Percentiles rank a stretch among this genome's conserved stretches.
Evolutionary conservation across 2,329 filamentous ascomycete genomes (phyloP).

Genomic region (Metarhizium sp.): DNA sequence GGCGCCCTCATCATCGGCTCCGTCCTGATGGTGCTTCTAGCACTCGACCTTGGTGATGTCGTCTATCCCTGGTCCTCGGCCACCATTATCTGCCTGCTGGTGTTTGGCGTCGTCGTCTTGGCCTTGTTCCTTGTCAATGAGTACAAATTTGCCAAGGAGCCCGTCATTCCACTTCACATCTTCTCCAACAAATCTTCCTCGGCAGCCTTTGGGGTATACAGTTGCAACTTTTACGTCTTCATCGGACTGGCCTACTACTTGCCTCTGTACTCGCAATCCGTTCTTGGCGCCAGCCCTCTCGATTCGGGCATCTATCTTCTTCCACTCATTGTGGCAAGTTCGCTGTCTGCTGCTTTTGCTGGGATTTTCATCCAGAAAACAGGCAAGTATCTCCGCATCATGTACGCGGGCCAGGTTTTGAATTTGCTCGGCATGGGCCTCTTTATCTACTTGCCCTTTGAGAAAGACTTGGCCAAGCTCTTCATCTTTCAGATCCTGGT

Average conservation of each 20-base stretch:
- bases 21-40: constrained; percentile 53
- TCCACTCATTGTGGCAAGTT: constrained; percentile 40
- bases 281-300: constrained; percentile 50
- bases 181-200: constrained; percentile 46
- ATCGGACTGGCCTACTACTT: constrained; percentile 61
- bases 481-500: constrained; percentile 48
- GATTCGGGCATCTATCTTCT: constrained; percentile 49
- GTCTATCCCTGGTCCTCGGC: constrained; percentile 52
- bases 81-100: constrained; percentile 51
- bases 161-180: constrained; percentile 58
- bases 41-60: constrained; percentile 50
- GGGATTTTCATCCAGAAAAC: not conserved
- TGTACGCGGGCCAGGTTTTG: not conserved
- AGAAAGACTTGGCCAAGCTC: constrained; percentile 36
- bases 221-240: constrained; percentile 46
- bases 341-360: not conserved
- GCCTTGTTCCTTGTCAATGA: constrained; percentile 51
- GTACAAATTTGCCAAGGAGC: constrained; percentile 52
- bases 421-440: constrained; percentile 22
- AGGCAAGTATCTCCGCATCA: not conserved
- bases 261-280: constrained; percentile 65
- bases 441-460: constrained; percentile 39
- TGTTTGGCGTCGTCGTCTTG: constrained; percentile 45
- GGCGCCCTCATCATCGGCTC: constrained; percentile 46
- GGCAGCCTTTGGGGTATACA: constrained; percentile 40